Evolutionary conservation across 2,329 filamentous ascomycete genomes (phyloP).

Genomic region (Sclerotinia subarctica): DNA sequence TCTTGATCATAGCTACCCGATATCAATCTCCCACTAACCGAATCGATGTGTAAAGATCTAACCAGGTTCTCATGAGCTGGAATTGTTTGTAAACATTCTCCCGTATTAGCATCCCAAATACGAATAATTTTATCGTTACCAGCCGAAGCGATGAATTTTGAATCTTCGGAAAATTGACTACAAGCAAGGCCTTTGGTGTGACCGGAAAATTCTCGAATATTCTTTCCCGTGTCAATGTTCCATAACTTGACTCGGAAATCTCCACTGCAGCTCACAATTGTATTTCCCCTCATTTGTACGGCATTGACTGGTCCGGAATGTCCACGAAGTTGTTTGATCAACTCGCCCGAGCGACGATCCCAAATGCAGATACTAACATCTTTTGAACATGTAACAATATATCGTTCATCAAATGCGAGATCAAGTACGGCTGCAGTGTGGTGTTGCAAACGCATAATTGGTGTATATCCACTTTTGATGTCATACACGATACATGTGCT

Average conservation of each 20-base stretch:
- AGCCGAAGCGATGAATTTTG: constrained; percentile 87
- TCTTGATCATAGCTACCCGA: constrained; percentile 94
- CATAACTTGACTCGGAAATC: constrained; percentile 93
- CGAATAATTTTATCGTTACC: constrained; percentile 95
- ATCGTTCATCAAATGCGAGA: constrained; percentile 84
- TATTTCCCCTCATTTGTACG: constrained; percentile 89
- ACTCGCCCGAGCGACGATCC: constrained; percentile 74
- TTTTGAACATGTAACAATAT: constrained; percentile 97
- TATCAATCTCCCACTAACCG: constrained; percentile 77
- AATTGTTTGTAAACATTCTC: constrained; percentile 76
- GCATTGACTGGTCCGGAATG: constrained; percentile 94
- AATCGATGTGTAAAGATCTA: constrained; percentile 86
- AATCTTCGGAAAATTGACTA: constrained; percentile 93
- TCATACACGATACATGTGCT: constrained; percentile 89
- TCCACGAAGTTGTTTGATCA: constrained; percentile 76
- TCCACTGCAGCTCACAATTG: constrained; percentile 88
- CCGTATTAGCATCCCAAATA: constrained; percentile 91
- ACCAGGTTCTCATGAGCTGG: constrained; percentile 82
- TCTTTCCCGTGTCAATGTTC: constrained; percentile 86
- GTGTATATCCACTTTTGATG: constrained; percentile 72
- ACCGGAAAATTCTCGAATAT: constrained; percentile 84
- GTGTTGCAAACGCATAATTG: constrained; percentile 71
- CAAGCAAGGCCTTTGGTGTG: constrained; percentile 93
- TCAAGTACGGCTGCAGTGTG: constrained; percentile 90
- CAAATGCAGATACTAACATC: constrained; percentile 92